Base-by-base conservation (phyloP, 2,329 filamentous ascomycete genomes). In the Diplodia mutila region DNA sequence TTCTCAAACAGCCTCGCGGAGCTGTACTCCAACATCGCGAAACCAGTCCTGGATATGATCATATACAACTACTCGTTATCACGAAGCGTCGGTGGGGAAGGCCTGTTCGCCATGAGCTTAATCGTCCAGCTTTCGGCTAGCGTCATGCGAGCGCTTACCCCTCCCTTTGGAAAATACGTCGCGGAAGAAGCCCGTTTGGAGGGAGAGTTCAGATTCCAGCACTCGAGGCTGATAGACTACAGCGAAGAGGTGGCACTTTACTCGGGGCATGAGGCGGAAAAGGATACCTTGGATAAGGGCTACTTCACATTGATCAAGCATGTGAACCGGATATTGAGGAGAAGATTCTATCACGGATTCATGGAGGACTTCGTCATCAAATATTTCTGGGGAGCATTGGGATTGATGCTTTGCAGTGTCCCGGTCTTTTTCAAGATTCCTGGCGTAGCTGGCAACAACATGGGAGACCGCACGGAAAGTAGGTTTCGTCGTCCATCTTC, bases 361-460 rank as follows among this genome's bases (percentile, higher is more conserved):
- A 97, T 98, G 94, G 95, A 99, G 78, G 95, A 99, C 79, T 99
- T 97, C 79, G 93, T 98, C 68, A 97, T 99, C 80, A 99, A 99
- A 80, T 99, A 99, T 78, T 95, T 98, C 80, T 99, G 95, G 95
- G 95, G 95, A 49, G 94, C 95, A 2, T 80, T 99, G 52, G 95
- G 95, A 1, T 85, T 99, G 71, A 80, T 97, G 70, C 88, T 99
- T 11, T 99, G 95, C 83, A 96, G 93, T 78, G 89, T 97, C 0
- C 95, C 95, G 0, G 94, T 98, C 2, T 99, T 99, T 79, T 91
- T 99, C 84, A 94, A 94, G 79, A 86, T 97, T 21, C 93, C 94
- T 0, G 91, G 91, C 1, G 75, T 77, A 2, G 73, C 72, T 5
- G 73, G 74, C 2, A 75, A 74, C 61, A 90, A 82, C 75, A 91